These are phyloP conservation scores for Globisporangium nagaii DNA, from an alignment of 352 stramenopile genomes.

Conservation along the genomic window DNA sequence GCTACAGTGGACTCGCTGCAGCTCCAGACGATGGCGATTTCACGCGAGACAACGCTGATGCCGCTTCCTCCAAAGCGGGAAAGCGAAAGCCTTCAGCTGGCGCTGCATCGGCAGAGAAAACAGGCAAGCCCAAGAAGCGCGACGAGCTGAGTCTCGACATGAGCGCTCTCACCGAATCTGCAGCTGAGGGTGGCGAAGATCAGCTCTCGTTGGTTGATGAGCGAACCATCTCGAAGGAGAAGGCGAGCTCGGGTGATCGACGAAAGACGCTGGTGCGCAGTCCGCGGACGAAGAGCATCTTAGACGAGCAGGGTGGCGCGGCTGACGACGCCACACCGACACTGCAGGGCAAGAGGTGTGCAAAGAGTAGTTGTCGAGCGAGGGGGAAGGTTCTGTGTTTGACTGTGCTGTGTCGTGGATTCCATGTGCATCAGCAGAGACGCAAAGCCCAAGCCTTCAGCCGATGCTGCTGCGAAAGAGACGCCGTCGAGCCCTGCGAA, in stretches of 20 bases:
- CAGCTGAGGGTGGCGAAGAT: background rate
- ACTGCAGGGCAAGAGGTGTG: background rate
- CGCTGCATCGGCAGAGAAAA: background rate
- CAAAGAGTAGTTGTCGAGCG: too few species aligned
- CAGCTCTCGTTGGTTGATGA: background rate
- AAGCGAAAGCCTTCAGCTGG: background rate
- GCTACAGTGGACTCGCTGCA: slow-evolving; percentile 1
- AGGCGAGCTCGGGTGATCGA: background rate
- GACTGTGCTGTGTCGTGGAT: too few species aligned
- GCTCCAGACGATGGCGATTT: background rate
- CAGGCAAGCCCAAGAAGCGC: background rate
- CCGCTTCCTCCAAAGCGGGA: background rate
- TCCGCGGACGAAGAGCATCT: slow-evolving; percentile 3
- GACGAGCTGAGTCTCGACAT: slow-evolving; percentile 3
- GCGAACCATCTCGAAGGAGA: background rate
- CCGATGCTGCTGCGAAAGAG: background rate
- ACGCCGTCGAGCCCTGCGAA: background rate
- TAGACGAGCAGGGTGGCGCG: background rate
- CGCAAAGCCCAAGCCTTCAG: background rate
- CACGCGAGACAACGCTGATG: background rate
- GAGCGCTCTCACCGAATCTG: background rate
- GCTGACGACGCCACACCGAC: background rate
- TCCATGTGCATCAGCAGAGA: background rate
- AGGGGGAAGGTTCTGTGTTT: too few species aligned
- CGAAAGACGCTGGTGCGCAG: slow-evolving; percentile 3